phyloP scores from a whole-genome alignment of 106 monocot species.

The Dendrobium catenatum region DNA sequence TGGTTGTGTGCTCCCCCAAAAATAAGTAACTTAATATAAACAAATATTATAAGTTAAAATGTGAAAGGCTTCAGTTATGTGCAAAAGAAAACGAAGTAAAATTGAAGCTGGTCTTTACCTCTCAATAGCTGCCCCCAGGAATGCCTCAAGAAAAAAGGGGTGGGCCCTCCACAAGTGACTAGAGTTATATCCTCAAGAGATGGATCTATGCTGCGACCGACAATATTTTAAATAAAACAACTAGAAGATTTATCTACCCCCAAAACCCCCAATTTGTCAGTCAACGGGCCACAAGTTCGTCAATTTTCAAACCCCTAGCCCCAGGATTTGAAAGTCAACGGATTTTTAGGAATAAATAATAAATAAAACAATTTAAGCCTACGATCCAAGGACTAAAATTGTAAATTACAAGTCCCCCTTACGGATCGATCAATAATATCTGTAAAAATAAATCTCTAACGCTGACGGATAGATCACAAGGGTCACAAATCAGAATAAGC shows the following conservation, averaged over 20 bases:
- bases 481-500: neutral
- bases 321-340: neutral
- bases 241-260: neutral
- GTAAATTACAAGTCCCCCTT: neutral
- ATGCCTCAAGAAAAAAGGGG: neutral
- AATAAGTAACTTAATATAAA: neutral
- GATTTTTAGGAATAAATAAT: neutral
- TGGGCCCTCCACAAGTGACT: neutral
- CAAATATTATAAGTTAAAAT: too few relatives aligned
- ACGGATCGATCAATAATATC: neutral
- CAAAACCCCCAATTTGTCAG: neutral
- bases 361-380: neutral
- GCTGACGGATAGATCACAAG: neutral
- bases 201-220: neutral
- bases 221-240: neutral
- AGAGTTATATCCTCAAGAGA: neutral
- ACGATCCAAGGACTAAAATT: neutral
- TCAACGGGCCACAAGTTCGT: neutral
- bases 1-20: neutral
- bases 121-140: neutral
- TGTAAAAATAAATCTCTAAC: neutral
- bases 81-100: neutral
- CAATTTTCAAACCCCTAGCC: slow-evolving; percentile 1
- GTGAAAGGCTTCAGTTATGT: neutral
- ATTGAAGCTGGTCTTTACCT: neutral